Evolutionary conservation across 2,329 filamentous ascomycete genomes (phyloP), one percentile per base, ranked within the genome.

Genomic region (Exserohilum rostratum): DNA sequence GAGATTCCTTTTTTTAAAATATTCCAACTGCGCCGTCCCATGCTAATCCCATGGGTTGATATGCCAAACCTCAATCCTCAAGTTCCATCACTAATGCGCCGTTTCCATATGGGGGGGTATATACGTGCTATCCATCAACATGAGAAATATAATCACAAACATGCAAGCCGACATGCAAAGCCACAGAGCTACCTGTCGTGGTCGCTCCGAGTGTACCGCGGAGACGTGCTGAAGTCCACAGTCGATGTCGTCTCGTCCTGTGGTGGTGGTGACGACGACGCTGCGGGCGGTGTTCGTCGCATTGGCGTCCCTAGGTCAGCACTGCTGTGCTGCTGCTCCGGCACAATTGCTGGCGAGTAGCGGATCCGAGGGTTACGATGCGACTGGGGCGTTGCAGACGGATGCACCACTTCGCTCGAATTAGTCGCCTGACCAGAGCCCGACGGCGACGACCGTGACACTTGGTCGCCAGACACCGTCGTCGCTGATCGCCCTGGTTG

Each of bases 101-200:
- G 46, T 52, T 42, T 31, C 56, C 46, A 60, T 39, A 37, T 60
- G 50, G 39, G 38, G 37, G 52, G 65, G 62, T 66, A 64, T 66
- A 68, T 60, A 64, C 52, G 58, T 61, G 58, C 54, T 51, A 50
- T 57, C 54, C 49, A 50, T 59, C 59, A 62, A 57, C 57, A 46
- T 54, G 60, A 50, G 46, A 56, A 57, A 64, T 58, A 65, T 59
- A 56, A 61, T 66, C 57, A 60, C 49, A 64, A 55, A 67, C 57
- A 58, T 58, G 38, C 43, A 39, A 55, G 44, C 45, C 53, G 42
- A 46, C 45, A 52, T 47, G 30, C n/a, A 30, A 20, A 31, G 13
- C 9, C 17, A 42, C 29, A 31, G 12, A 13, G 39, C 65, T 71
- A 73, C 55, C 68, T 67, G 53, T 73, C 62, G 55, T 73, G 70